These are phyloP conservation scores for Exserohilum turcica DNA, from an alignment of 2,329 filamentous ascomycete species.

Conservation along the genomic window DNA sequence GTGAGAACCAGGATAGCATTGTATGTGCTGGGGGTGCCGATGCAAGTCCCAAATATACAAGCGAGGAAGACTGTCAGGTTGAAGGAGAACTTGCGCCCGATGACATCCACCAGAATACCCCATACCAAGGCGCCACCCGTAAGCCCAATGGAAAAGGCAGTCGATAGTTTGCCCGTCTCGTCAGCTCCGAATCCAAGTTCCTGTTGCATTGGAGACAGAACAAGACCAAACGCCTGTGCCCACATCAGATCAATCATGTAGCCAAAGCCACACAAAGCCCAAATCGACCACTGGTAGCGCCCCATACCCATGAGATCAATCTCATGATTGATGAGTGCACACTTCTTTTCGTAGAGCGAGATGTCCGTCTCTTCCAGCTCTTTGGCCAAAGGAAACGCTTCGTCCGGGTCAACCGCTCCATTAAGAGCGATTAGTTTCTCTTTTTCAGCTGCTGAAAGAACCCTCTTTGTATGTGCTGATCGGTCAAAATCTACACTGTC, in stretches of 20 bases:
- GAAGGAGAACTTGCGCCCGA: constrained; percentile 61
- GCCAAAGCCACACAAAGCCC: constrained; percentile 60
- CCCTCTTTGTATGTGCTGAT: neutral
- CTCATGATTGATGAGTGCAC: constrained; percentile 53
- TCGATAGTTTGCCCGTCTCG: constrained; percentile 59
- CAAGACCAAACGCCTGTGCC: constrained; percentile 63
- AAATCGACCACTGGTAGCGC: constrained; percentile 59
- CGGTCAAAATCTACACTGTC: neutral
- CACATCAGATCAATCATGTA: constrained; percentile 63
- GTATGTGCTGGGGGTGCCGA: constrained; percentile 58
- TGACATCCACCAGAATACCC: constrained; percentile 61
- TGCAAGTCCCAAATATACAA: constrained; percentile 59
- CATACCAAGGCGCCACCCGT: constrained; percentile 62
- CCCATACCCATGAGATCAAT: constrained; percentile 61
- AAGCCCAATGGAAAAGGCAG: constrained; percentile 60
- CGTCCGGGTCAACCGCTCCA: constrained; percentile 1
- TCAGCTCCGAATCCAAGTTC: constrained; percentile 59
- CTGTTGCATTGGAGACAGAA: constrained; percentile 60
- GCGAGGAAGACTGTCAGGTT: constrained; percentile 63
- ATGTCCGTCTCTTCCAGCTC: constrained; percentile 19
- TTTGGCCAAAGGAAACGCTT: constrained; percentile 6
- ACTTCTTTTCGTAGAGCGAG: constrained; percentile 52
- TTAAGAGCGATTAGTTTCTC: neutral
- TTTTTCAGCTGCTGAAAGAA: constrained; percentile 1
- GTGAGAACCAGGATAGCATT: constrained; percentile 59